Conservation (phyloP, 108 stramenopile species). For the Nitzschia putrida region DNA sequence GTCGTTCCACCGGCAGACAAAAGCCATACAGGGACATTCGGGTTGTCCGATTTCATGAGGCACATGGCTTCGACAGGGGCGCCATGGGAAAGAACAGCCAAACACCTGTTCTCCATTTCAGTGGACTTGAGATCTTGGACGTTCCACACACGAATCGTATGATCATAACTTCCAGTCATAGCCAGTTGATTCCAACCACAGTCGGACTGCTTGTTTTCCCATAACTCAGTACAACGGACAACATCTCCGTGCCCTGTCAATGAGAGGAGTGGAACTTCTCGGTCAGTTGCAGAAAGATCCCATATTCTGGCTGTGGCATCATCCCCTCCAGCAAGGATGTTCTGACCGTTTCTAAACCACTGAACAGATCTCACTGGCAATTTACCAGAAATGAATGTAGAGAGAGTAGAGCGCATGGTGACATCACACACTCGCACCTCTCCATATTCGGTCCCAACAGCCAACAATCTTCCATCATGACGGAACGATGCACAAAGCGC, state of each 20-base stretch:
- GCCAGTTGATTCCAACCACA: conserved; percentile 46
- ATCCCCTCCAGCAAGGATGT: conserved; percentile 65
- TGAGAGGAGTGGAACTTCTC: conserved; percentile 37
- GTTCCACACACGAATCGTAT: conserved; percentile 85
- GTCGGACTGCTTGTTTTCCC: conserved; percentile 18
- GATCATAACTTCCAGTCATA: conserved; percentile 84
- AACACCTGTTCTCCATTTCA: conserved; percentile 44
- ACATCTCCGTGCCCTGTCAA: conserved; percentile 83
- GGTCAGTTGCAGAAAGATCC: conserved; percentile 47
- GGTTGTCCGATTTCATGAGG: conserved; percentile 49
- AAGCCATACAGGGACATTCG: conserved; percentile 52
- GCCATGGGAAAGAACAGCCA: conserved; percentile 72
- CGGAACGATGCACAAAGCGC: conserved; percentile 61
- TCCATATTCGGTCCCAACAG: conserved; percentile 72
- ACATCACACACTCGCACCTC: conserved; percentile 71
- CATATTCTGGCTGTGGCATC: conserved; percentile 71
- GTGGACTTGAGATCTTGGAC: conserved; percentile 13
- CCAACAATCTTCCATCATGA: conserved; percentile 72
- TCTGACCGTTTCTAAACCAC: conserved; percentile 77
- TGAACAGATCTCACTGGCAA: conserved; percentile 55
- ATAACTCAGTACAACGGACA: conserved; percentile 47
- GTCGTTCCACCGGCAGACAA: conserved; percentile 78
- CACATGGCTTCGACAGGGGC: conserved; percentile 79
- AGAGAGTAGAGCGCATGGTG: conserved; percentile 63
- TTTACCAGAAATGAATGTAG: conserved; percentile 57